Percentiles rank a stretch among this genome's conserved stretches.
Evolutionary conservation across 768 basidiomycete genomes (phyloP).

Genomic region (Naganishia vishniacii): DNA sequence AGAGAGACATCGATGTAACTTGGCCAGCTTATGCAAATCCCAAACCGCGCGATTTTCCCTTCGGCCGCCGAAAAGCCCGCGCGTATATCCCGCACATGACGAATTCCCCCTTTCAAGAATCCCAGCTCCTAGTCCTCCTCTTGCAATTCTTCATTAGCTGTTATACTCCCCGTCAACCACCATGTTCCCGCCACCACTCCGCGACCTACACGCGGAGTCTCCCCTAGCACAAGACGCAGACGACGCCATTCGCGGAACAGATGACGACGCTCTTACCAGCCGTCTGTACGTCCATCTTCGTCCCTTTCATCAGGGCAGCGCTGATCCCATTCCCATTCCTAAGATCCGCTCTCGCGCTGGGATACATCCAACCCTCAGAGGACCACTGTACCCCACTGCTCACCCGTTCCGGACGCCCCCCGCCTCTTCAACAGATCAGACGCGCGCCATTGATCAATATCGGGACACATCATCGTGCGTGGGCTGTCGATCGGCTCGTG

Average conservation of each 20-base stretch:
- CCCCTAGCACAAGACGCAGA: constrained; percentile 28
- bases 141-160: too few relatives aligned
- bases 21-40: too few relatives aligned
- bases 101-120: too few relatives aligned
- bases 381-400: constrained; percentile 9
- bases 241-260: constrained; percentile 47
- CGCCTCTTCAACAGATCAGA: constrained; percentile 15
- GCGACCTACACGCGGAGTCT: too few relatives aligned
- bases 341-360: constrained; percentile 70
- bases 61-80: too few relatives aligned
- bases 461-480: constrained; percentile 80
- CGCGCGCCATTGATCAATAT: constrained; percentile 85
- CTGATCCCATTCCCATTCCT: too few relatives aligned
- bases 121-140: too few relatives aligned
- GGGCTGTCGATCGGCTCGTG: constrained; percentile 72
- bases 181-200: neutral
- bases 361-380: constrained; percentile 56
- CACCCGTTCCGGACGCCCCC: constrained; percentile 45
- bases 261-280: constrained; percentile 47
- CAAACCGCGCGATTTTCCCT: too few relatives aligned
- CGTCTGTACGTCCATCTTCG: constrained; percentile 40
- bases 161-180: neutral
- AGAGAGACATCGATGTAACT: too few relatives aligned
- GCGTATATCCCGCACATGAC: too few relatives aligned
- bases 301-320: neutral